These are phyloP conservation scores for Phragmites australis DNA, from an alignment of 176 grass and related monocot species.

Conservation along the genomic window DNA sequence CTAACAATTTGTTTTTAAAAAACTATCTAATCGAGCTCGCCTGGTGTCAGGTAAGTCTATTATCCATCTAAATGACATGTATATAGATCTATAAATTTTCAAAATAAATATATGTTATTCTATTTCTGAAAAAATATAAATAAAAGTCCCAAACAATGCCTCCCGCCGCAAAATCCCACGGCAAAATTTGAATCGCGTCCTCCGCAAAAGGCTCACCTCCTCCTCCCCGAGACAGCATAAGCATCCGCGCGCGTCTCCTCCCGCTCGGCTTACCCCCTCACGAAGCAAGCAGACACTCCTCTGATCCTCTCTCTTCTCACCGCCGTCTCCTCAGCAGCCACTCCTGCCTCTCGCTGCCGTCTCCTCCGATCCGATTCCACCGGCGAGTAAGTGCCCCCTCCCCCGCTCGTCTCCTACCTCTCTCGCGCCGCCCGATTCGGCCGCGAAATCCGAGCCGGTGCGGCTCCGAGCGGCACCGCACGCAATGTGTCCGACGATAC, in stretches of 20 bases:
- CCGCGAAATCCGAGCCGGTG: background rate
- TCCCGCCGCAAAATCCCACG: background rate
- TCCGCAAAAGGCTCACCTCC: background rate
- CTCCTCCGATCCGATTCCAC: constrained; percentile 10
- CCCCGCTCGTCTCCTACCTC: background rate
- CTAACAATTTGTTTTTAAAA: no score
- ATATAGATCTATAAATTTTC: no score
- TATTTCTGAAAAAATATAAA: no score
- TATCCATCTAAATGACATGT: no score
- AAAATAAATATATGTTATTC: no score
- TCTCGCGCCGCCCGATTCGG: background rate
- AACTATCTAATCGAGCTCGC: no score
- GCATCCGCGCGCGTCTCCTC: background rate
- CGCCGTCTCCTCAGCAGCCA: background rate
- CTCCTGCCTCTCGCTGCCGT: background rate
- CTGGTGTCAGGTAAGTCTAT: no score
- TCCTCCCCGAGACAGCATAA: background rate
- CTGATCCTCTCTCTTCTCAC: background rate
- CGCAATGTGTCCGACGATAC: constrained; percentile 33
- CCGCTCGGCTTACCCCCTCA: background rate
- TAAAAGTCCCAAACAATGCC: background rate
- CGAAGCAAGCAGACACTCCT: background rate
- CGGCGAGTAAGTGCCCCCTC: background rate
- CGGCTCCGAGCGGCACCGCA: background rate
- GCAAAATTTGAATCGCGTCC: constrained; percentile 27